Evolutionary conservation across 495 filamentous ascomycete species (phyloP), one percentile per base, ranked within the genome.

Genomic region (Hypoxylon fragiforme): DNA sequence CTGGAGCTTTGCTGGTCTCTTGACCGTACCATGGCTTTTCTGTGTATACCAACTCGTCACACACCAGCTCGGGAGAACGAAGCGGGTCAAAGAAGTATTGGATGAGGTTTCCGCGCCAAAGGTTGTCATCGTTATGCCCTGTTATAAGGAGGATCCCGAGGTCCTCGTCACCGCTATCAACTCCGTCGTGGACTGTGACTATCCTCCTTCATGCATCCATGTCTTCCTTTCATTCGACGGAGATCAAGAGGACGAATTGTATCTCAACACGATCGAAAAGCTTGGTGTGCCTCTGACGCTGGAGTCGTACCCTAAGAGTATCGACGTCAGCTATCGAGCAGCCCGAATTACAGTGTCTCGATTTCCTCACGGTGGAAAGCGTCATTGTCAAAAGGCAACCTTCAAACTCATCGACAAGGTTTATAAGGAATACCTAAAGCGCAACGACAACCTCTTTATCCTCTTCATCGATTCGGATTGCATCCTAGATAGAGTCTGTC

Each of bases 381-480:
- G 94, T 6, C 83, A 92, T 59, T 97, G 92, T 64, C 94, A 98
- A 62, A 97, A 97, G 72, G 80, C 81, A 57, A 96, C 92, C 0
- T 98, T 95, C 76, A 90, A 88, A 72, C 83, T 98, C 28, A 96
- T 97, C 66, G 91, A 97, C 70, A 89, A 86, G 60, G 85, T 97
- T 13, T 98, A 97, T 68, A 82, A 85, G 14, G 85, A 94, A 37
- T 98, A 98, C 47, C 77, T 96, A 36, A 87, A 86, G 69, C 79
- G 84, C 32, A 89, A 96, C 65, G 92, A 98, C 71, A 88, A 97
- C 57, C 75, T 98, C 3, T 98, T 97, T 66, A 85, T 97, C 30
- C 79, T 98, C 21, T 97, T 98, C 75, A 97, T 98, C 69, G 94
- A 98, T 72, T 97, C 92, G 2, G 94, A 98, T 71, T 97, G 94